These are phyloP conservation scores for Trichoderma erinaceum DNA, from an alignment of 495 filamentous ascomycete genomes.

Conservation along the genomic window DNA sequence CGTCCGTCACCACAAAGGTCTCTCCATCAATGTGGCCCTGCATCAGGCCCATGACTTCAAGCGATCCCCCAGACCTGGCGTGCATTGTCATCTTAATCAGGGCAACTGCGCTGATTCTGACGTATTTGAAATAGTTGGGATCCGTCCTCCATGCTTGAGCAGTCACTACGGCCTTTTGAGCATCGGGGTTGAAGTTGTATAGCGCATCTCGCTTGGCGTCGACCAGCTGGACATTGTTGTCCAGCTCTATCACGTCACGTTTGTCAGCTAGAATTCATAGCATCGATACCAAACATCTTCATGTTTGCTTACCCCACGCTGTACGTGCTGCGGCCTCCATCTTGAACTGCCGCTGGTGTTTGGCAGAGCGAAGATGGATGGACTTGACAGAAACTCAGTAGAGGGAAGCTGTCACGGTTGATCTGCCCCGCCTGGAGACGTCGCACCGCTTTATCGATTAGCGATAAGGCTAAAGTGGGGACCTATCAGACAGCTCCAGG, in stretches of 20 bases:
- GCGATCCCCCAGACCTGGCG: conserved; percentile 79
- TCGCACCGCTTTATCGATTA: conserved; percentile 1
- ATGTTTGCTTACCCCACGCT: not conserved
- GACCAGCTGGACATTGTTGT: conserved; percentile 76
- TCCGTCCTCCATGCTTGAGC: conserved; percentile 76
- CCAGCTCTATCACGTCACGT: conserved; percentile 59
- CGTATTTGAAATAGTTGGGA: conserved; percentile 83
- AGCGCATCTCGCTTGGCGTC: conserved; percentile 85
- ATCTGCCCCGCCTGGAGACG: conserved; percentile 5
- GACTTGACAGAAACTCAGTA: not conserved
- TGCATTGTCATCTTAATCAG: conserved; percentile 99
- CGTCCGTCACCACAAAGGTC: conserved; percentile 89
- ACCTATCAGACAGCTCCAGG: no score
- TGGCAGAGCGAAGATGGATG: not conserved
- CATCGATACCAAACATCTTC: not conserved
- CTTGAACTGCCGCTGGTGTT: not conserved
- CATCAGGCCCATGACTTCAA: conserved; percentile 99
- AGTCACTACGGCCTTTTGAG: conserved; percentile 54
- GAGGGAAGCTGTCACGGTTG: conserved; percentile 9
- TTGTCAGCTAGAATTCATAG: not conserved
- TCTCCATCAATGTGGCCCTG: conserved; percentile 82
- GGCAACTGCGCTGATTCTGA: conserved; percentile 88
- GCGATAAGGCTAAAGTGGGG: not conserved
- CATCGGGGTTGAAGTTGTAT: conserved; percentile 67
- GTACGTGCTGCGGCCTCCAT: conserved; percentile 5